Base-by-base conservation (phyloP, 257 asterid genomes). In the Solanum pinnatisectum region DNA sequence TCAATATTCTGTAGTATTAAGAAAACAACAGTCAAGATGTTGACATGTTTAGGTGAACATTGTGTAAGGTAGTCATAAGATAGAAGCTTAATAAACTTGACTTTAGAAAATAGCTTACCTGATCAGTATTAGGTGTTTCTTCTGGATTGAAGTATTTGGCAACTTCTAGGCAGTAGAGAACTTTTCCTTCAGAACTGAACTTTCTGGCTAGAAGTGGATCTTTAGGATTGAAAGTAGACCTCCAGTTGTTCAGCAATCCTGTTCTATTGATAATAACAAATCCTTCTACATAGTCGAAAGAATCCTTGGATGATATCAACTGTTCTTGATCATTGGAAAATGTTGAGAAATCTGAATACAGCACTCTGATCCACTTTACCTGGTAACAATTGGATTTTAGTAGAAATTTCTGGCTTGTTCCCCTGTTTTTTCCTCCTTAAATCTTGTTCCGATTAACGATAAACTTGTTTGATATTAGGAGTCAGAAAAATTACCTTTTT, bases 291-390 rank as follows among this genome's bases (percentile, higher is more conserved):
- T 96, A 97, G 87, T 97, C 98, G 18, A 97, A 94, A 46, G 98
- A 65, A 40, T 88, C 87, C 85, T 89, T 20, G 9, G 94, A 92
- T 44, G 97, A 93, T 90, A 97, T 92, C 33, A 97, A 91, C 46
- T 70, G 92, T 92, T 97, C 98, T 90, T 97, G 99, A 91, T 97
- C 99, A 5, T 84, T 86, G 82, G 95, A 68, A 88, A 97, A 97
- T 36, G 88, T 32, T 76, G 94, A 33, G 82, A 97, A 97, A 84
- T 97, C 98, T 3, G 96, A 89, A 77, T 97, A 97, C 56, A 97
- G 94, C 39, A 91, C 96, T 90, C 99, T 91, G 88, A 95, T 93
- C 99, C 99, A 97, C 87, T 93, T 96, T 46, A 95, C 99, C 99
- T 97, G 95, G 87, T 36, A 87, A 90, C n/a, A 77, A 22, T n/a